Conservation (phyloP, 164 flowering plant genomes). For the Aristolochia contorta region DNA sequence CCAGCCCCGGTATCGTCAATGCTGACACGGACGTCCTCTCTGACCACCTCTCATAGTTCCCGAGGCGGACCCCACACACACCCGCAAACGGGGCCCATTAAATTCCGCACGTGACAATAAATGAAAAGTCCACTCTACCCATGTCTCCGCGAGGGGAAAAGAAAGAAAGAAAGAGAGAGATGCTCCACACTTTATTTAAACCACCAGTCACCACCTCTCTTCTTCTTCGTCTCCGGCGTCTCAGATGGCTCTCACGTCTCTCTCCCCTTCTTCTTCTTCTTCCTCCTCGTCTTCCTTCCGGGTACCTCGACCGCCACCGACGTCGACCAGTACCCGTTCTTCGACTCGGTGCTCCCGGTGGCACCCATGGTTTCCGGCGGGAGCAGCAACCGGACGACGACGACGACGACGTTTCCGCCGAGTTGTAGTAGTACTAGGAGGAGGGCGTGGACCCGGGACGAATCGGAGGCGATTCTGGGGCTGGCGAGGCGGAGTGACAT, state of each 20-base stretch:
- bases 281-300: not conserved
- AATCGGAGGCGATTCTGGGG: slow-evolving; percentile 4
- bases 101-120: too few relatives aligned
- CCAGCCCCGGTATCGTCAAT: too few relatives aligned
- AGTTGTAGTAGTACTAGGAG: not conserved
- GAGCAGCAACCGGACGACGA: not conserved
- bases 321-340: not conserved
- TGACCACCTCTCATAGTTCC: too few relatives aligned
- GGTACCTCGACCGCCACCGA: not conserved
- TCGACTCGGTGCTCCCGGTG: not conserved
- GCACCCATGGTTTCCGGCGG: not conserved
- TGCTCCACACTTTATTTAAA: not conserved
- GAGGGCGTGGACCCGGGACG: not conserved
- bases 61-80: too few relatives aligned
- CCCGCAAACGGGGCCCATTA: too few relatives aligned
- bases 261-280: not conserved
- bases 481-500: slow-evolving; percentile 14
- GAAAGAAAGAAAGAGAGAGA: too few relatives aligned
- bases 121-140: too few relatives aligned
- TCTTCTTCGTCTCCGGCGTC: not conserved
- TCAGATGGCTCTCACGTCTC: not conserved
- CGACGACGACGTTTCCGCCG: too few relatives aligned
- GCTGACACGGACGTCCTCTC: too few relatives aligned
- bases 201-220: not conserved
- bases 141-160: too few relatives aligned